Percentiles rank a stretch among this genome's conserved stretches.
Evolutionary conservation across 352 stramenopile genomes (phyloP).

Genomic region (Discostella stelligera): DNA sequence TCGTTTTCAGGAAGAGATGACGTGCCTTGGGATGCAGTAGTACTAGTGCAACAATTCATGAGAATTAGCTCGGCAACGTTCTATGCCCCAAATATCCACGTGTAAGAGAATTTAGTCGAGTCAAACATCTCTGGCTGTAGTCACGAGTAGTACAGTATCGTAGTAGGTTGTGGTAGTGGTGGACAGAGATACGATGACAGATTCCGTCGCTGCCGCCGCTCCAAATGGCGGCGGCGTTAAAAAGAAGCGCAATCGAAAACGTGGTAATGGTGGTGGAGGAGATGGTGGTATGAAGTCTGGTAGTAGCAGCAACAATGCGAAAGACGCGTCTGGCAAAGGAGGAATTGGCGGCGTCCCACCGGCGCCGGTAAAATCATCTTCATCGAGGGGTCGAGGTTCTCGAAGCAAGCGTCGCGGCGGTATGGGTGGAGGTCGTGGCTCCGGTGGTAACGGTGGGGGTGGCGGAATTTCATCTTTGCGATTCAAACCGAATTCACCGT

Average conservation of each 20-base stretch:
- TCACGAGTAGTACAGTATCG: no score
- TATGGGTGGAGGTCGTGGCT: constrained; percentile 11
- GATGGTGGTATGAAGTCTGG: not conserved
- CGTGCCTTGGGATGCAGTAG: not conserved
- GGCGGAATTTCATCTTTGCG: constrained; percentile 1
- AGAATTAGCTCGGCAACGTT: no score
- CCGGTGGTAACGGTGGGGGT: constrained; percentile 1
- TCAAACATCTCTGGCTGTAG: no score
- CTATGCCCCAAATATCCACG: no score
- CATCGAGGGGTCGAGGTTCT: constrained; percentile 12
- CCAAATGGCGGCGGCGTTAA: constrained; percentile 6
- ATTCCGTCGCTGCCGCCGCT: constrained; percentile 1
- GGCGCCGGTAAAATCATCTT: constrained; percentile 1
- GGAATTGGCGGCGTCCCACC: not conserved
- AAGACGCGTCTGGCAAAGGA: not conserved
- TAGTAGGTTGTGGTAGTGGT: no score
- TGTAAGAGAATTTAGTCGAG: no score
- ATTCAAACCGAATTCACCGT: constrained; percentile 20
- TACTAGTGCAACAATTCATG: no score
- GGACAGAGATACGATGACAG: not conserved
- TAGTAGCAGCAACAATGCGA: not conserved
- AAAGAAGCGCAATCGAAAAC: constrained; percentile 23
- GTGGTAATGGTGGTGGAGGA: not conserved
- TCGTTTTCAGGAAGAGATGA: constrained; percentile 58
- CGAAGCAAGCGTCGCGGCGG: constrained; percentile 11